A percentile compares a stretch with the other conserved stretches of the same genome.
Conservation (phyloP, 2,329 filamentous ascomycete species). For the Purpureocillium takamizusanense region DNA sequence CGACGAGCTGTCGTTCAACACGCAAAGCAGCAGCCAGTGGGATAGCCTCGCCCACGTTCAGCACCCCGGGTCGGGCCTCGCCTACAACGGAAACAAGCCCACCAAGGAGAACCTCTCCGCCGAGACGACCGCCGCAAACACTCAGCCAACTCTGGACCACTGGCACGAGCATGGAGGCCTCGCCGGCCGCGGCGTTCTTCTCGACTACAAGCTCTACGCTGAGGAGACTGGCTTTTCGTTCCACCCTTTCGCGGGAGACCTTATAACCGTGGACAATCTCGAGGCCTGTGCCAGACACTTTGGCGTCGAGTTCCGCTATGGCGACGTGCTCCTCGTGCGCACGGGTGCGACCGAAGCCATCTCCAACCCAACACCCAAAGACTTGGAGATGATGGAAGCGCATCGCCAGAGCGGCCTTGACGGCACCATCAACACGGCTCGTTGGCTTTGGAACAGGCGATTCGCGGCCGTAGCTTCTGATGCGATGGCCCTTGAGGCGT, state of each 20-base stretch:
- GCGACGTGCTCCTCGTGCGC: conserved; percentile 58
- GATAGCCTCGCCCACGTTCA: conserved; percentile 41
- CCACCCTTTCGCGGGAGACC: conserved; percentile 41
- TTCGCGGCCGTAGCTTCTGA: conserved; percentile 60
- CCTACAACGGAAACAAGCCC: conserved; percentile 41
- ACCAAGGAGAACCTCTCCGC: conserved; percentile 20
- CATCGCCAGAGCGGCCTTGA: conserved; percentile 29
- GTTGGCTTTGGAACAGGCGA: conserved; percentile 62
- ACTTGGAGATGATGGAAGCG: conserved; percentile 21
- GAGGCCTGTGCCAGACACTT: conserved; percentile 50
- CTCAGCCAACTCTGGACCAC: conserved; percentile 27
- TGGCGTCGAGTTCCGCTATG: conserved; percentile 53
- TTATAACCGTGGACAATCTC: conserved; percentile 46
- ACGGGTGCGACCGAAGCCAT: conserved; percentile 54
- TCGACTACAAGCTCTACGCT: conserved; percentile 44
- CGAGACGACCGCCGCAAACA: conserved; percentile 16
- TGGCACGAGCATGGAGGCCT: conserved; percentile 44
- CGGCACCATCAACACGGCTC: conserved; percentile 40
- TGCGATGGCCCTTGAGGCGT: conserved; percentile 53
- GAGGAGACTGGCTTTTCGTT: conserved; percentile 39
- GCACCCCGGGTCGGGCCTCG: conserved; percentile 30
- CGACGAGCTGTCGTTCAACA: conserved; percentile 46
- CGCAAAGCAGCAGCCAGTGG: conserved; percentile 47
- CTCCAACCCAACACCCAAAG: conserved; percentile 29
- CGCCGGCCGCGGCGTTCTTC: conserved; percentile 45